A percentile compares a stretch with the other conserved stretches of the same genome.
These are phyloP conservation scores for Bathelium albidoporum DNA, from an alignment of 495 filamentous ascomycete species.

Conservation along the genomic window DNA sequence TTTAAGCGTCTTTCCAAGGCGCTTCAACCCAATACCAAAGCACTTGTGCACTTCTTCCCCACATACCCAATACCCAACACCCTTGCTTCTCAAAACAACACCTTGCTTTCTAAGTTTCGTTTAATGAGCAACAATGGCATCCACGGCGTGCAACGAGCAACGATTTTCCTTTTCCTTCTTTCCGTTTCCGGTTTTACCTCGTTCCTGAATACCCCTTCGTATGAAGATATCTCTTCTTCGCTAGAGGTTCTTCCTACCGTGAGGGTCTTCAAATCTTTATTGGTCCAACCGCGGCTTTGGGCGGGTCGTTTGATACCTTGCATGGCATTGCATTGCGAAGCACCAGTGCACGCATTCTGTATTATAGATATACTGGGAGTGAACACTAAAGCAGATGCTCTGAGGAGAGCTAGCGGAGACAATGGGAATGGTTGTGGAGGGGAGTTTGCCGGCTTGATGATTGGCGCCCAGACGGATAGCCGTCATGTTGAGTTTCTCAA, in stretches of 20 bases:
- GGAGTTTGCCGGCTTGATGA: no score
- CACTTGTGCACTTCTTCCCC: no score
- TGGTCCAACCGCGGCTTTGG: not conserved
- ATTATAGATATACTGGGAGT: not conserved
- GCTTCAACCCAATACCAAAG: no score
- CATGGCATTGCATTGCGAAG: slow-evolving; percentile 1
- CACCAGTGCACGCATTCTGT: not conserved
- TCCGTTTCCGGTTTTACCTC: not conserved
- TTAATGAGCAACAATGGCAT: not conserved
- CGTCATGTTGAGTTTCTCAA: no score
- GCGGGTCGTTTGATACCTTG: not conserved
- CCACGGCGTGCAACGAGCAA: not conserved
- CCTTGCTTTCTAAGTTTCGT: not conserved
- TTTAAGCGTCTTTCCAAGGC: no score
- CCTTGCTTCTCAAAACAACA: not conserved
- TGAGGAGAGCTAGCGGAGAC: not conserved
- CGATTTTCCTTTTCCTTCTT: not conserved
- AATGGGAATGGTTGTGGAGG: no score
- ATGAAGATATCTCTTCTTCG: no score
- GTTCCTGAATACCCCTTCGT: not conserved
- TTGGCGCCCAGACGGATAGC: no score
- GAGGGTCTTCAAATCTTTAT: no score
- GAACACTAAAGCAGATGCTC: not conserved
- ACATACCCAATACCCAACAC: not conserved
- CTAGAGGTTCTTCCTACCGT: no score